phyloP scores from a whole-genome alignment of 2,329 filamentous ascomycete species.

The Clarireedia homoeocarpa region DNA sequence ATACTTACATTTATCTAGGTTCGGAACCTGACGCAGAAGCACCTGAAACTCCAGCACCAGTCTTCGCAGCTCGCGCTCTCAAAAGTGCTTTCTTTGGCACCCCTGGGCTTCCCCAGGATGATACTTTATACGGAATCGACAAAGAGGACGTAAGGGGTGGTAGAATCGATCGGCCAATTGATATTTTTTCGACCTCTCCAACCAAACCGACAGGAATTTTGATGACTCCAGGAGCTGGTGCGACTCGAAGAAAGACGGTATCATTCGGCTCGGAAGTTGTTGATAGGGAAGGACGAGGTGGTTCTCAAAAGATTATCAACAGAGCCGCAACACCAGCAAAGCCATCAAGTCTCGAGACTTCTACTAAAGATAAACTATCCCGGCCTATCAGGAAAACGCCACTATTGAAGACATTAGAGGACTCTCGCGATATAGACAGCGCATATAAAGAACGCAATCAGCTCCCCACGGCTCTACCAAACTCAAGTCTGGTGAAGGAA shows the following conservation, averaged over 20 bases:
- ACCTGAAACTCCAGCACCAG: constrained; percentile 57
- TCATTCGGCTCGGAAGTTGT: constrained; percentile 53
- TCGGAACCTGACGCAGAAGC: constrained; percentile 33
- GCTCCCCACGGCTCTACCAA: constrained; percentile 1
- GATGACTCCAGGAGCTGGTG: constrained; percentile 54
- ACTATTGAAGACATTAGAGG: constrained; percentile 40
- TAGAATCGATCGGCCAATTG: constrained; percentile 18
- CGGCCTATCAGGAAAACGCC: constrained; percentile 33
- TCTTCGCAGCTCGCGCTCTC: constrained; percentile 58
- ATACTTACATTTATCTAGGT: background rate
- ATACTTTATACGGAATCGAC: constrained; percentile 25
- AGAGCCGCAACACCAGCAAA: constrained; percentile 28
- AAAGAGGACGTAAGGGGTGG: constrained; percentile 19
- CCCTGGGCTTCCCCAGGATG: constrained; percentile 35
- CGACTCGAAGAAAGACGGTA: constrained; percentile 54
- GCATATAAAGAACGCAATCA: constrained; percentile 13
- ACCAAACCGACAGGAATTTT: constrained; percentile 43
- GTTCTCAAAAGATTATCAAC: constrained; percentile 5
- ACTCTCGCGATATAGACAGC: constrained; percentile 28
- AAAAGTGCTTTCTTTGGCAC: constrained; percentile 58
- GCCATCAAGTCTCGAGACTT: constrained; percentile 25
- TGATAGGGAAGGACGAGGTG: constrained; percentile 22
- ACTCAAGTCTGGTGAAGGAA: background rate
- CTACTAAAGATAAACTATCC: constrained; percentile 12
- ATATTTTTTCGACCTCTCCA: constrained; percentile 26